Percentiles rank a stretch among this genome's conserved stretches.
phyloP scores from a whole-genome alignment of 331 rosid genomes.

The Stylosanthes scabra region DNA sequence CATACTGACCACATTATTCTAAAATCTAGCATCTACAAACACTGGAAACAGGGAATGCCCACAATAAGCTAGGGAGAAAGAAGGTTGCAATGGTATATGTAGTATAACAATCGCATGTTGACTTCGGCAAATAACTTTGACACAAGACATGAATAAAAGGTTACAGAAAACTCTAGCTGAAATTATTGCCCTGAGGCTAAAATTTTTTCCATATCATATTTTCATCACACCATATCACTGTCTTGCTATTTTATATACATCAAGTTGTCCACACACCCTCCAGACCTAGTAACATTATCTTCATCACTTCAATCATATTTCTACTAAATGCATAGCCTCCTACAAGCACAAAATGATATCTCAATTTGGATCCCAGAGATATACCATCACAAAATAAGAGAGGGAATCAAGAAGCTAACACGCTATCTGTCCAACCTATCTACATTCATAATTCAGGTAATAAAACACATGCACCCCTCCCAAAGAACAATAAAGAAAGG shows the following conservation, averaged over 20 bases:
- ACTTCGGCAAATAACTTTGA: background rate
- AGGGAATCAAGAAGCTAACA: background rate
- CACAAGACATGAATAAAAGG: background rate
- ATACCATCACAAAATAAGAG: too few species aligned
- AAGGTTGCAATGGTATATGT: background rate
- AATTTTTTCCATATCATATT: background rate
- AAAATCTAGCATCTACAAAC: background rate
- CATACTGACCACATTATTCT: background rate
- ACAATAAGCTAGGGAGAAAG: background rate
- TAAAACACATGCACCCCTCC: too few species aligned
- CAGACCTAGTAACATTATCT: background rate
- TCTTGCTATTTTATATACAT: background rate
- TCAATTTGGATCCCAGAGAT: background rate
- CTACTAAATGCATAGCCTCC: background rate
- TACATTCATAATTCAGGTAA: too few species aligned
- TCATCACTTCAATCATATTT: background rate
- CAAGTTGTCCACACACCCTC: background rate
- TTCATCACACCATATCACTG: background rate
- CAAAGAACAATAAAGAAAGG: background rate
- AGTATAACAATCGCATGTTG: background rate
- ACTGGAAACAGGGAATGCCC: background rate
- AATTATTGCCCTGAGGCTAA: too few species aligned
- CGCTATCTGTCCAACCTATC: background rate
- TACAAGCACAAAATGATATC: background rate
- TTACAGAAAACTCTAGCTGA: background rate